Evolutionary conservation across 2,329 filamentous ascomycete species (phyloP).

Genomic region (Sclerotinia borealis): DNA sequence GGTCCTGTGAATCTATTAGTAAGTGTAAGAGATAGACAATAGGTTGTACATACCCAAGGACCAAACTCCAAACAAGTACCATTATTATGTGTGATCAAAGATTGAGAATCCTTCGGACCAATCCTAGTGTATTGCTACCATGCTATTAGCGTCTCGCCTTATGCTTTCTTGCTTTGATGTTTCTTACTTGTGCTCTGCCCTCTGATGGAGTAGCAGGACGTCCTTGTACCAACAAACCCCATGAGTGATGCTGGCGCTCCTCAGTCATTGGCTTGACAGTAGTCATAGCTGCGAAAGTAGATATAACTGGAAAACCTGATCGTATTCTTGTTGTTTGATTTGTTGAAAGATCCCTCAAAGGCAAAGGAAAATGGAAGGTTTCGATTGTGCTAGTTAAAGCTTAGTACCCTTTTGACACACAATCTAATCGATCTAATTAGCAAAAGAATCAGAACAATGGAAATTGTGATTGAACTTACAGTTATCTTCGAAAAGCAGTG

Average conservation of each 20-base stretch:
- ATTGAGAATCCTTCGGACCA: constrained; percentile 1
- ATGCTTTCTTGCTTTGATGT: background rate
- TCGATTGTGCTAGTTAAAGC: background rate
- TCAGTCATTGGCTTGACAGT: constrained; percentile 1
- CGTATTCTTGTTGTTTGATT: background rate
- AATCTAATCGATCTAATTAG: background rate
- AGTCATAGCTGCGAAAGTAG: background rate
- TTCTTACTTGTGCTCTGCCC: constrained; percentile 24
- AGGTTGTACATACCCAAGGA: constrained; percentile 15
- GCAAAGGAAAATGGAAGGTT: background rate
- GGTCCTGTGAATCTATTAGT: constrained; percentile 19
- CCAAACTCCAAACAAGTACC: constrained; percentile 12
- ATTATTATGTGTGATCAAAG: constrained; percentile 4
- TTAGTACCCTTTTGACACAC: background rate
- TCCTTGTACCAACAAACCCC: constrained; percentile 26
- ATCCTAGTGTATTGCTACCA: constrained; percentile 6
- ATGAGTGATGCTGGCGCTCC: constrained; percentile 10
- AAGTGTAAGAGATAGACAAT: background rate
- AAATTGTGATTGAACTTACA: background rate
- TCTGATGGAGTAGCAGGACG: constrained; percentile 25
- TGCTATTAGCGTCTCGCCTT: background rate
- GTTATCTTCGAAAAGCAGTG: background rate
- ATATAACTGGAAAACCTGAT: background rate
- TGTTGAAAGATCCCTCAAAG: background rate
- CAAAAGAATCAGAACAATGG: background rate